Base-by-base conservation (phyloP, 441 rosid genomes). In the Hura crepitans region DNA sequence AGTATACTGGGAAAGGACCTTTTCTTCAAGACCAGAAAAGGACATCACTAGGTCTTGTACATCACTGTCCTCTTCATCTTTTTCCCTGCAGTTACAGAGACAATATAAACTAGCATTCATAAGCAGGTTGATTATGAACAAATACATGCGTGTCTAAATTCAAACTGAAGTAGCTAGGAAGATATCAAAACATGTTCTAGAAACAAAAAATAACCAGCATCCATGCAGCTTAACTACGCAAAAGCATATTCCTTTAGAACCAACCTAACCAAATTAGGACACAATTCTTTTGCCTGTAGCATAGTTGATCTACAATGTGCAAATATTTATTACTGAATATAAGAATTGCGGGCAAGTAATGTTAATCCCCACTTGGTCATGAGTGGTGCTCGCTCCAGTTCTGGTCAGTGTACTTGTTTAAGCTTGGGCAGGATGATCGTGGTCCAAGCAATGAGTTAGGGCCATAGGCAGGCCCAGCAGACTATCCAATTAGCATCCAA, bases 1-100 rank as follows among this genome's bases (percentile, higher is more conserved):
- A 64, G 98, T 90, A 81, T 89, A 93, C 73, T 84, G 96, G 72
- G 82, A 93, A 58, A 94, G 96, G 77, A 94, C 87, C 81, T 88
- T 90, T 81, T 91, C 97, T 83, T 89, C 91, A 62, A 94, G 92
- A 49, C 92, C 93, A 60, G 89, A 74, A 78, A 85, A 94, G 74
- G 90, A 91, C 81, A 81, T 80, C 25, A 85, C 85, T 54, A 94
- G 68, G 84, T 89, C 98, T 78, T 88, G 92, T 71, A 90, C 72
- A 77, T 94, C 98, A 72, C 77, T 75, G 49, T 80, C 84, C 61
- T 81, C 96, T 63, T 86, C 97, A 63, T 85, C 92, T 72, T 79
- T 86, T 76, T 79, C 85, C 75, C 98, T 91, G 84, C 65, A 81
- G 69, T 63, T 65, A 71, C n/a, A 72, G 69, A 74, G 68, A 75